phyloP scores from a whole-genome alignment of 345 rosid genomes.

The Sisymbrium irio region DNA sequence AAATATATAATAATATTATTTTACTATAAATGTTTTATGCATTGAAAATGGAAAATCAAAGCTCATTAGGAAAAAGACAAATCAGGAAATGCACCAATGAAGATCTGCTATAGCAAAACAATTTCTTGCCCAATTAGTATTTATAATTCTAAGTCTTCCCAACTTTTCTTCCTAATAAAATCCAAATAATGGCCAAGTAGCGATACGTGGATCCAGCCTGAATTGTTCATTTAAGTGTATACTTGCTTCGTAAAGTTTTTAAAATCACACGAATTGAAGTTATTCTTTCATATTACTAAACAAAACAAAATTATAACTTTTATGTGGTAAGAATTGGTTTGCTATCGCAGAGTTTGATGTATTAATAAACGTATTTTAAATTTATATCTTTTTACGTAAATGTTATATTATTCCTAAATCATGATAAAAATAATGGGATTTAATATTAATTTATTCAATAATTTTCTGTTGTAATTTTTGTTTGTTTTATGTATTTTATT shows the following conservation, averaged over 20 bases:
- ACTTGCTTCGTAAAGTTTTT: neutral
- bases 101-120: neutral
- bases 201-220: neutral
- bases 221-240: neutral
- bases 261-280: neutral
- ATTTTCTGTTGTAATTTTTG: too few relatives aligned
- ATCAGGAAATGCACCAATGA: neutral
- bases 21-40: neutral
- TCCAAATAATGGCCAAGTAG: neutral
- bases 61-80: neutral
- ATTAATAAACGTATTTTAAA: too few relatives aligned
- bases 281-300: too few relatives aligned
- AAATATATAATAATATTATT: neutral
- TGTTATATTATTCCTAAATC: too few relatives aligned
- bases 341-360: too few relatives aligned
- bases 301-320: too few relatives aligned
- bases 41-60: neutral
- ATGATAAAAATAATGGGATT: too few relatives aligned
- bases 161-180: conserved; percentile 10
- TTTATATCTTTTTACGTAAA: too few relatives aligned
- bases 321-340: too few relatives aligned
- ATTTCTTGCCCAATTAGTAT: neutral
- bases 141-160: neutral
- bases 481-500: too few relatives aligned
- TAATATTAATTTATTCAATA: too few relatives aligned